Base-by-base conservation (phyloP, 2,329 filamentous ascomycete species). In the Elsinoe perseae region DNA sequence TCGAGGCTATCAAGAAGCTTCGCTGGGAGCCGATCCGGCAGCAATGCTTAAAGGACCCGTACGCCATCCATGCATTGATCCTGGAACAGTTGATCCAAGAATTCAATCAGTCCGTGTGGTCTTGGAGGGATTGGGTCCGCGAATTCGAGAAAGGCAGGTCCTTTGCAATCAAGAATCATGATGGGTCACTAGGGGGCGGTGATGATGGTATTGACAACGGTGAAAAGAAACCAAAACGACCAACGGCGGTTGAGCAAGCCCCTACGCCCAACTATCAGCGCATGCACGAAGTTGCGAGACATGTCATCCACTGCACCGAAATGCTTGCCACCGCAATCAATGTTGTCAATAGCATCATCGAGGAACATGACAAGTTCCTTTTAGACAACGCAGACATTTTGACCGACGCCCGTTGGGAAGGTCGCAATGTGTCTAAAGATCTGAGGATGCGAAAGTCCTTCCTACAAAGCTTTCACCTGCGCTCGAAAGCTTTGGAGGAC, bases 241-340 rank as follows among this genome's bases (percentile, higher is more conserved):
- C n/a, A 42, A 42, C n/a, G 38, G 38, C 38, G 8, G 18, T 42
- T 9, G 18, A 16, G 18, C 16, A 20, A 18, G 23, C 40, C 2
- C 40, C 40, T 5, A 21, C 23, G 10, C 8, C 50, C 28, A 8
- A 58, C 56, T 64, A 60, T 36, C 34, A 43, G 4, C 50, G 23
- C 1, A 58, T 63, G 52, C 60, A 64, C 56, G 62, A 64, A 16
- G 50, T 62, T 4, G 57, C 61, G 1, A 32, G 62, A 7, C 62
- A 64, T 28, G 55, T 58, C 10, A 60, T 63, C 55, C 62, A 64
- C 40, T 62, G 56, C 7, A 56, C 58, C 8, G 62, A 64, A 50
- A 60, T 60, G 14, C 50, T 58, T 20, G 50, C 48, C 4, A 58
- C 58, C 1, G 61, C 61, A 2, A 42, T 62, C 7, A 58, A 56